Conservation (phyloP, 2,329 filamentous ascomycete species). For the Fusarium metavorans region DNA sequence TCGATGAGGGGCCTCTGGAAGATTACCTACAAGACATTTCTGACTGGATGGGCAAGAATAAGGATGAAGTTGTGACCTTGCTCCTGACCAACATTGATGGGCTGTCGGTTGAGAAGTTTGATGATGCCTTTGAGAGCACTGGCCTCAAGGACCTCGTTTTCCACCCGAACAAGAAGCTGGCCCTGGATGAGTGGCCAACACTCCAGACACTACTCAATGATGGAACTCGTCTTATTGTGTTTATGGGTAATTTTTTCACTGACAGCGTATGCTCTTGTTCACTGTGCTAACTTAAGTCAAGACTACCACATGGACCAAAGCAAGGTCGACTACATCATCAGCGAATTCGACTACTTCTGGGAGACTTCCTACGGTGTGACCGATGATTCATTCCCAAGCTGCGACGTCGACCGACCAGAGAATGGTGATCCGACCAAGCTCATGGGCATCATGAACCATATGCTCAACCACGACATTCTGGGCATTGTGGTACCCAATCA, state of each 20-base stretch:
- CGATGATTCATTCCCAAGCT: constrained; percentile 70
- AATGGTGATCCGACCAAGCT: constrained; percentile 40
- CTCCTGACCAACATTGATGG: constrained; percentile 72
- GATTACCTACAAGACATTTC: constrained; percentile 69
- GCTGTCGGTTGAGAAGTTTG: constrained; percentile 68
- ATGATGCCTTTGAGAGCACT: constrained; percentile 64
- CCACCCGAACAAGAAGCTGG: constrained; percentile 56
- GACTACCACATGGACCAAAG: constrained; percentile 68
- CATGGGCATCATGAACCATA: constrained; percentile 46
- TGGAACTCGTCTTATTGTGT: constrained; percentile 75
- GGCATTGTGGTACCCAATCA: constrained; percentile 50
- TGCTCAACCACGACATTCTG: constrained; percentile 46
- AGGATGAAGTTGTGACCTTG: constrained; percentile 72
- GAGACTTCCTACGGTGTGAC: constrained; percentile 79
- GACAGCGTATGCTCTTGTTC: neutral
- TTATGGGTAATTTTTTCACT: constrained; percentile 66
- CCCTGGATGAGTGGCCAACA: constrained; percentile 75
- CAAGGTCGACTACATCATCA: constrained; percentile 71
- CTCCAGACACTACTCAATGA: constrained; percentile 72
- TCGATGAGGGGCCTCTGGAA: constrained; percentile 69
- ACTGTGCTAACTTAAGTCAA: constrained; percentile 44
- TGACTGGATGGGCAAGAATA: constrained; percentile 69
- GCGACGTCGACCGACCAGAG: constrained; percentile 72
- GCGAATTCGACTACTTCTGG: constrained; percentile 75
- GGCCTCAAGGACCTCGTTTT: constrained; percentile 70